A percentile compares a stretch with the other conserved stretches of the same genome.
These are phyloP conservation scores for Pyrenopolyporus hunteri DNA, from an alignment of 495 filamentous ascomycete genomes.

Conservation along the genomic window DNA sequence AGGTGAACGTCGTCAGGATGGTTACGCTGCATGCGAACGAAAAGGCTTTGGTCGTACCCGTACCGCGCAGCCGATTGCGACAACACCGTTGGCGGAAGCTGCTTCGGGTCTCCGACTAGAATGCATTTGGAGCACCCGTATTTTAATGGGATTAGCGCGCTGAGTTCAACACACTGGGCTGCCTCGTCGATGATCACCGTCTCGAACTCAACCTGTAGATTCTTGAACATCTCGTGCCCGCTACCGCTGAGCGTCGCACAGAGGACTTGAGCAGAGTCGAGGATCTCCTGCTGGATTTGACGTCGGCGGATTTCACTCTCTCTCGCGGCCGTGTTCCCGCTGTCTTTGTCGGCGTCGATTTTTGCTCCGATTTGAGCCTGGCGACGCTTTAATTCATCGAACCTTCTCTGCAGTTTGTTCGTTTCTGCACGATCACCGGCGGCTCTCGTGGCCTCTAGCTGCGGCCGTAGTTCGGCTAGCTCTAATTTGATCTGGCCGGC, in stretches of 20 bases:
- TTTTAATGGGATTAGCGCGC: conserved; percentile 94
- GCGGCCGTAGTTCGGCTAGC: conserved; percentile 67
- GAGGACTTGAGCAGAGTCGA: conserved; percentile 87
- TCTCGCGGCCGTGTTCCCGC: conserved; percentile 74
- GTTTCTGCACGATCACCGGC: conserved; percentile 61
- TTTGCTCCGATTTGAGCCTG: conserved; percentile 72
- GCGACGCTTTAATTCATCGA: conserved; percentile 77
- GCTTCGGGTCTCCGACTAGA: conserved; percentile 96
- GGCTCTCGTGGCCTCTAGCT: conserved; percentile 72
- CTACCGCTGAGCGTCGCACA: conserved; percentile 95
- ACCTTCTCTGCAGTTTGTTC: conserved; percentile 73
- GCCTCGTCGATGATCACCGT: conserved; percentile 98
- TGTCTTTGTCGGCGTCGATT: conserved; percentile 86
- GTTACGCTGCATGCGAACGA: conserved; percentile 96
- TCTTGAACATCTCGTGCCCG: conserved; percentile 97
- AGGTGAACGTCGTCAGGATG: conserved; percentile 89
- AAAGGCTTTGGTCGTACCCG: conserved; percentile 96
- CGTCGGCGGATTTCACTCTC: conserved; percentile 85
- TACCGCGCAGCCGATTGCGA: conserved; percentile 91
- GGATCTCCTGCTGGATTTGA: conserved; percentile 85
- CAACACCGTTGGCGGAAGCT: conserved; percentile 92
- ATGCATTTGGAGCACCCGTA: conserved; percentile 98
- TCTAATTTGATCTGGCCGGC: conserved; percentile 77
- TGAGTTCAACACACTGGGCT: conserved; percentile 96
- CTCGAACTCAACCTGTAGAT: conserved; percentile 93